phyloP scores from a whole-genome alignment of 2,329 filamentous ascomycete species.

The Parafenestella ontariensis region DNA sequence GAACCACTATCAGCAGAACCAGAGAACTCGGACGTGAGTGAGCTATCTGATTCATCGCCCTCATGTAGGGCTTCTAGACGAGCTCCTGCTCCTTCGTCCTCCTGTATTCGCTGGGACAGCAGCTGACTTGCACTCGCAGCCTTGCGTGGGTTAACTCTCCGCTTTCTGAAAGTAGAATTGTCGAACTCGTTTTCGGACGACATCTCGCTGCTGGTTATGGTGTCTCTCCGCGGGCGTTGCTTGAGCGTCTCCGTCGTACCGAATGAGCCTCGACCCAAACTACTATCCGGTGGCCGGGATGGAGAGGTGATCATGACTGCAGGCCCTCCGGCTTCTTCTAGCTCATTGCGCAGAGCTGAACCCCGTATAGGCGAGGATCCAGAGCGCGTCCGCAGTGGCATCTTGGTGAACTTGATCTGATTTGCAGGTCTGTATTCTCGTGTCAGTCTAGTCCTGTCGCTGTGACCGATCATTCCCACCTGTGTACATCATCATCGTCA shows the following conservation, averaged over 20 bases:
- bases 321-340: slow-evolving; percentile 53
- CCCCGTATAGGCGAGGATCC: slow-evolving; percentile 79
- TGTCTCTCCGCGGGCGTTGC: slow-evolving; percentile 74
- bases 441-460: slow-evolving; percentile 2
- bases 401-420: slow-evolving; percentile 95
- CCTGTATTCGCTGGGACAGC: slow-evolving; percentile 60
- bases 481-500: slow-evolving; percentile 68
- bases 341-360: slow-evolving; percentile 63
- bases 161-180: slow-evolving; percentile 68
- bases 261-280: slow-evolving; percentile 67
- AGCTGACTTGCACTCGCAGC: slow-evolving; percentile 62
- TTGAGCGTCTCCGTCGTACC: slow-evolving; percentile 74
- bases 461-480: slow-evolving; percentile 16
- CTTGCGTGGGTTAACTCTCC: slow-evolving; percentile 67
- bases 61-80: slow-evolving; percentile 52
- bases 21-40: slow-evolving; percentile 50
- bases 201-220: slow-evolving; percentile 81
- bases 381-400: slow-evolving; percentile 85
- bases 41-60: slow-evolving; percentile 49
- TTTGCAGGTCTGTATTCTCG: slow-evolving; percentile 67
- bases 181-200: slow-evolving; percentile 84
- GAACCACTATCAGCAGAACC: slow-evolving; percentile 68
- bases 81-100: slow-evolving; percentile 52
- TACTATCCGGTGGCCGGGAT: slow-evolving; percentile 53
- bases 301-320: slow-evolving; percentile 65